These are phyloP conservation scores for Zygnema cylindricum DNA, from an alignment of 139 green algal genomes.

Conservation along the genomic window DNA sequence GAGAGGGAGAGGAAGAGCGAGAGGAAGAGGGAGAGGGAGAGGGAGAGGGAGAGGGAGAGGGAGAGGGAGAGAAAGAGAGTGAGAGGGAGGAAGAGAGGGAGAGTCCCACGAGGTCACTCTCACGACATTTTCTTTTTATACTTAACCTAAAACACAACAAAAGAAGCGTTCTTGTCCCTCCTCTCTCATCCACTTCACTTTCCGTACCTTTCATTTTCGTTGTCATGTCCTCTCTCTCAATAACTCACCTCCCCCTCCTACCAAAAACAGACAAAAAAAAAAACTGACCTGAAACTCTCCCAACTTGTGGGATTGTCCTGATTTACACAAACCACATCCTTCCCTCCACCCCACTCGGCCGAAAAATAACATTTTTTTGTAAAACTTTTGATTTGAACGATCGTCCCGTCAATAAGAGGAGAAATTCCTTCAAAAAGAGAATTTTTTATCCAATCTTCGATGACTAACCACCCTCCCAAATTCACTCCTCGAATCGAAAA, in stretches of 20 bases:
- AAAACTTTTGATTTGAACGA: background rate
- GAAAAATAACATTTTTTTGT: background rate
- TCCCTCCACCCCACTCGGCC: background rate
- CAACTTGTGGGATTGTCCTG: background rate
- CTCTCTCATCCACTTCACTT: too few relatives aligned
- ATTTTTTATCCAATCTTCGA: constrained; percentile 32
- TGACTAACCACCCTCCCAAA: constrained; percentile 41
- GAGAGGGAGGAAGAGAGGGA: background rate
- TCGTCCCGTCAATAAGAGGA: constrained; percentile 19
- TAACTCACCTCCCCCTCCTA: too few relatives aligned
- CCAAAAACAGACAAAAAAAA: too few relatives aligned
- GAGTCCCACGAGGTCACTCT: too few relatives aligned
- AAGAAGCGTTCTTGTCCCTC: too few relatives aligned
- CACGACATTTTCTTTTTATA: too few relatives aligned
- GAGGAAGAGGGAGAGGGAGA: background rate
- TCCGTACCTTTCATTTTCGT: too few relatives aligned
- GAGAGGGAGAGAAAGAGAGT: background rate
- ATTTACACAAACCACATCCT: background rate
- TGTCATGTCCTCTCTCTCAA: too few relatives aligned
- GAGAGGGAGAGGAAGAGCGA: background rate
- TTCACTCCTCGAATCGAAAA: constrained; percentile 22
- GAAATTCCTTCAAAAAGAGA: constrained; percentile 43
- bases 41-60: background rate
- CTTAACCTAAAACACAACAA: too few relatives aligned
- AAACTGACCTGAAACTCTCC: constrained; percentile 15